Percentiles rank a stretch among this genome's conserved stretches.
phyloP scores from a whole-genome alignment of 148 eudicot genomes.

The Mesembryanthemum crystallinum region DNA sequence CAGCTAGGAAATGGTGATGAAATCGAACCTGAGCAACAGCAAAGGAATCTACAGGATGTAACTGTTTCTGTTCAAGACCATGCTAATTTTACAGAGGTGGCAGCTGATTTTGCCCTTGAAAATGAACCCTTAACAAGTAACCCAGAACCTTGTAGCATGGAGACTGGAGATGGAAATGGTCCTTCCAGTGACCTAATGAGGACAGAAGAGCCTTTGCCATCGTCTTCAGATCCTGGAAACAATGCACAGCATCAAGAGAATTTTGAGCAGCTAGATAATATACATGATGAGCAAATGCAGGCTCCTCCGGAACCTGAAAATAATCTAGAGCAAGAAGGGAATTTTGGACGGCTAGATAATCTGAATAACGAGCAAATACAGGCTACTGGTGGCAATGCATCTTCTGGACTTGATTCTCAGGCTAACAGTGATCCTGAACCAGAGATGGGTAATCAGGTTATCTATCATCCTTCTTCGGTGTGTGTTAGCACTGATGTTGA shows the following conservation, averaged over 20 bases:
- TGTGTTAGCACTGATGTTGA: constrained; percentile 47
- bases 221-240: constrained; percentile 24
- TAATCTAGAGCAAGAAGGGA: constrained; percentile 26
- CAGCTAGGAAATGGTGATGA: constrained; percentile 35
- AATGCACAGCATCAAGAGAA: constrained; percentile 27
- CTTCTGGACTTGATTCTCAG: constrained; percentile 32
- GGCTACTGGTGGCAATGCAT: constrained; percentile 32
- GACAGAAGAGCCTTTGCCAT: constrained; percentile 23
- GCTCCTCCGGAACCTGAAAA: constrained; percentile 26
- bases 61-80: constrained; percentile 32
- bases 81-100: constrained; percentile 33
- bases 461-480: too few relatives aligned
- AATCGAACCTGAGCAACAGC: constrained; percentile 32
- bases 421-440: constrained; percentile 39
- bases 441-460: constrained; percentile 36
- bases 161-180: constrained; percentile 51
- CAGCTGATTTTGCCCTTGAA: constrained; percentile 28
- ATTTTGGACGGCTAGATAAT: constrained; percentile 26
- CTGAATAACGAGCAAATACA: constrained; percentile 33
- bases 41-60: constrained; percentile 34
- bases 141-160: constrained; percentile 44
- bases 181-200: constrained; percentile 36
- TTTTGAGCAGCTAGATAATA: constrained; percentile 25
- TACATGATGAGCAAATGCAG: constrained; percentile 36
- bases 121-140: constrained; percentile 39